Base-by-base conservation (phyloP, 1,284 basidiomycete species). In the Ganoderma resinaceum region DNA sequence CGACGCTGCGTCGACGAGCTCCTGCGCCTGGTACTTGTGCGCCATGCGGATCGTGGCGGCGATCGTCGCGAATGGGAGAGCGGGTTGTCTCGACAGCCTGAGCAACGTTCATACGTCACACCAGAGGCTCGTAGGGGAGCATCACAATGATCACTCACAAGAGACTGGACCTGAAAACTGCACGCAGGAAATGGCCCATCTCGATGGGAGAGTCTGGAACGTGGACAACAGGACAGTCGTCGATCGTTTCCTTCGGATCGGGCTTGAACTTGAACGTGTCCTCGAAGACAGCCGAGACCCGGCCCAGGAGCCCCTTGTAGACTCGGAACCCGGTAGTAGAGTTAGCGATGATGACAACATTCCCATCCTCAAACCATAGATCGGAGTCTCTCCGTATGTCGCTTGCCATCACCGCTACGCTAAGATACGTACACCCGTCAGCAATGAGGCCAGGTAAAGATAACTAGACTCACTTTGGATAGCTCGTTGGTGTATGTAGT, bases 11-110 rank as follows among this genome's bases (percentile, higher is more conserved):
- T 29, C 31, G 5, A 66, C 3, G 43, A 63, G 20, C 18, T 33
- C 55, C 14, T 33, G 33, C 2, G 59, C 62, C 37, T 65, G 33
- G 35, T 68, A 68, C 46, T 68, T 68, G 63, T 68, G 66, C 18
- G 62, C 66, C 23, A 65, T 43, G 49, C 66, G 62, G 26, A 65
- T 37, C 20, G 65, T 26, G 31, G 58, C 20, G 3, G 62, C 46
- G 26, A 68, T 26, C 9, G 33, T 49, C 14, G 55, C 20, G 59
- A 55, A 55, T 29, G 52, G 29, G 4, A 55, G 52, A 26, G 52
- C 26, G 23, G 11, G 5, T 18, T 55, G 52, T 31, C 6, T 33
- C 14, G 52, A 55, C 6, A 55, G 29, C 3, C 52, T 55, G 40
- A 6, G 37, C 11, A 18, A 31, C 29, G 29, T 29, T 7, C 31